Conservation (phyloP, 208 protist species). For the Entamoeba dispar region DNA sequence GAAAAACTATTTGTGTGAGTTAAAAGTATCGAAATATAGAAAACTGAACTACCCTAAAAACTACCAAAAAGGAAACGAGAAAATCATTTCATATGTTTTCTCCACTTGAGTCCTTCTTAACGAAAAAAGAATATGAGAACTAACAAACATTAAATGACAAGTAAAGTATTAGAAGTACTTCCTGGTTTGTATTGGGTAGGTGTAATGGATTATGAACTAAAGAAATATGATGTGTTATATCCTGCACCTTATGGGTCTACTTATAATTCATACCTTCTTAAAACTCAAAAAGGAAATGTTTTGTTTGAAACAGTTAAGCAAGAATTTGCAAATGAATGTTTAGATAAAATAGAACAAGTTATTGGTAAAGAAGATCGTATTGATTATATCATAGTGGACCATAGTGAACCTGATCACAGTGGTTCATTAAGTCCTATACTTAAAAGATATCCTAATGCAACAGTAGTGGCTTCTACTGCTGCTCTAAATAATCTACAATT, state of each 20-base stretch:
- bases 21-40: too few relatives aligned
- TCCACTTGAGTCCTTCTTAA: too few relatives aligned
- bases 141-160: too few relatives aligned
- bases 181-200: conserved; percentile 7
- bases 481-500: conserved; percentile 10
- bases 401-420: conserved; percentile 18
- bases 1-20: too few relatives aligned
- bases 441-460: conserved; percentile 3
- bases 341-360: neutral
- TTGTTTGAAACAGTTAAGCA: conserved; percentile 10
- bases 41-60: too few relatives aligned
- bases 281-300: neutral
- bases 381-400: conserved; percentile 3
- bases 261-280: conserved; percentile 13
- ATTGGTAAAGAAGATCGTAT: conserved; percentile 3
- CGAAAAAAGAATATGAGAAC: too few relatives aligned
- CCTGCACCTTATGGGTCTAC: conserved; percentile 7
- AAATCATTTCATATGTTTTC: too few relatives aligned
- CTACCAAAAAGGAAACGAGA: too few relatives aligned
- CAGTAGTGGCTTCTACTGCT: neutral
- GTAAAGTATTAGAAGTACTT: neutral
- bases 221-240: conserved; percentile 17
- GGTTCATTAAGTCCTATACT: neutral
- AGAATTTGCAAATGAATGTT: neutral
- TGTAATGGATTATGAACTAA: conserved; percentile 3